A percentile compares a stretch with the other conserved stretches of the same genome.
Conservation (phyloP, 2,329 filamentous ascomycete genomes). For the Aspergillus ochraceus region DNA sequence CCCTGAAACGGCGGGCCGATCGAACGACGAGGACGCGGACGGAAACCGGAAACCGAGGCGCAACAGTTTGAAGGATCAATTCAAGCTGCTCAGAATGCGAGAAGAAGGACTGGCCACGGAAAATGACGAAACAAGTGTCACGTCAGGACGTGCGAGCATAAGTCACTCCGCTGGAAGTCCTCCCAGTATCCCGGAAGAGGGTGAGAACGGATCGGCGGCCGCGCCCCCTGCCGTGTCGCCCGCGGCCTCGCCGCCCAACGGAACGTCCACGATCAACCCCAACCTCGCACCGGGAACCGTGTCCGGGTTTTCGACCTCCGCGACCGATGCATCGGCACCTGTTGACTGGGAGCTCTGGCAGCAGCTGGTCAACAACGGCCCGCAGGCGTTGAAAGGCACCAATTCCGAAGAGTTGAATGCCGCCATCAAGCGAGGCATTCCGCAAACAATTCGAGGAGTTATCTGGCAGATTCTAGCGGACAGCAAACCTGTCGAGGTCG, state of each 20-base stretch:
- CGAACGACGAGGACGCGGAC: slow-evolving; percentile 69
- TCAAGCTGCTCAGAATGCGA: slow-evolving; percentile 73
- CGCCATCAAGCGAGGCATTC: slow-evolving; percentile 91
- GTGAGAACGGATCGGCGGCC: slow-evolving; percentile 40
- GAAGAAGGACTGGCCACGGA: slow-evolving; percentile 66
- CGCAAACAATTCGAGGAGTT: slow-evolving; percentile 92
- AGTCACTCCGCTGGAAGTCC: slow-evolving; percentile 50
- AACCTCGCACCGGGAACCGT: slow-evolving; percentile 81
- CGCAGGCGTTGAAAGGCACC: slow-evolving; percentile 80
- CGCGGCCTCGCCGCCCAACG: slow-evolving; percentile 42
- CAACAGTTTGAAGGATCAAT: slow-evolving; percentile 73
- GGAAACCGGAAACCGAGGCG: slow-evolving; percentile 50
- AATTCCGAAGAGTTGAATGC: slow-evolving; percentile 86
- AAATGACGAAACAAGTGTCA: slow-evolving; percentile 56
- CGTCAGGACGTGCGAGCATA: slow-evolving; percentile 44
- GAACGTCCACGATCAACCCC: slow-evolving; percentile 66
- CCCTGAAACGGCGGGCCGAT: slow-evolving; percentile 71
- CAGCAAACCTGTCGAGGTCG: slow-evolving; percentile 89
- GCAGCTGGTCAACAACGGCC: slow-evolving; percentile 89
- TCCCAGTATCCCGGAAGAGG: slow-evolving; percentile 47
- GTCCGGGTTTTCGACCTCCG: slow-evolving; percentile 72
- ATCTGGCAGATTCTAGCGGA: slow-evolving; percentile 98
- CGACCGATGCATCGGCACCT: slow-evolving; percentile 62
- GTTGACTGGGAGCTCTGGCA: slow-evolving; percentile 99
- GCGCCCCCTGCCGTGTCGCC: slow-evolving; percentile 27